These are phyloP conservation scores for Rhizopus stolonifer DNA, from an alignment of 371 early-diverging fungal species.

Conservation along the genomic window DNA sequence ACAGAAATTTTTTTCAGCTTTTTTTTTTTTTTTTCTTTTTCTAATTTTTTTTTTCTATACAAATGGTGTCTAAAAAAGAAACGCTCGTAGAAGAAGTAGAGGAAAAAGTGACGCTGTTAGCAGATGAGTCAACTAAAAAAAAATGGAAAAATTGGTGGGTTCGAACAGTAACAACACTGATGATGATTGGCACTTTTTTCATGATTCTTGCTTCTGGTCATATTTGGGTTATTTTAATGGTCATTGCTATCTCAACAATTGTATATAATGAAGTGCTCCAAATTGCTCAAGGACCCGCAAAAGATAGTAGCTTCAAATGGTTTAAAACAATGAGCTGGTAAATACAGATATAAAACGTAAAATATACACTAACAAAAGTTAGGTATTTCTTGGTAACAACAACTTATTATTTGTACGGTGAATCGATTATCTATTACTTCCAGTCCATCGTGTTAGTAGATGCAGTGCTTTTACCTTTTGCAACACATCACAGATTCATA, in stretches of 20 bases:
- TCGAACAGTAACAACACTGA: conserved; percentile 80
- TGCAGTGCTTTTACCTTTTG: conserved; percentile 80
- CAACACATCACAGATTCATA: conserved; percentile 93
- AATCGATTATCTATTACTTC: conserved; percentile 88
- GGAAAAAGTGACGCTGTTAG: conserved; percentile 32
- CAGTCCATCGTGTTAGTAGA: conserved; percentile 79
- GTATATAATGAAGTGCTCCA: conserved; percentile 92
- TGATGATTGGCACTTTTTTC: conserved; percentile 88
- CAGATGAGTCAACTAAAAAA: conserved; percentile 54
- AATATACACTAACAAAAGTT: not conserved
- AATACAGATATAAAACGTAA: not conserved
- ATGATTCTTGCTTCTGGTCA: conserved; percentile 80
- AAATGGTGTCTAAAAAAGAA: not conserved
- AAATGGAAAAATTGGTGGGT: conserved; percentile 81
- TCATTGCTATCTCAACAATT: conserved; percentile 75
- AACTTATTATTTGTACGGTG: conserved; percentile 93
- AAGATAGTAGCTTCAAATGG: conserved; percentile 87
- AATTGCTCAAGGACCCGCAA: conserved; percentile 81
- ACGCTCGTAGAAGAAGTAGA: not conserved
- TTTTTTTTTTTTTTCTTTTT: not conserved
- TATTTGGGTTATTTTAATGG: conserved; percentile 77
- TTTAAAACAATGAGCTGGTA: conserved; percentile 92
- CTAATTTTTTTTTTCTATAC: not conserved
- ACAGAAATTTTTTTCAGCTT: not conserved
- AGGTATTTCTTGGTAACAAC: conserved; percentile 84